Conservation (phyloP, 2,329 filamentous ascomycete species). For the Cladophialophora chaetospira region DNA sequence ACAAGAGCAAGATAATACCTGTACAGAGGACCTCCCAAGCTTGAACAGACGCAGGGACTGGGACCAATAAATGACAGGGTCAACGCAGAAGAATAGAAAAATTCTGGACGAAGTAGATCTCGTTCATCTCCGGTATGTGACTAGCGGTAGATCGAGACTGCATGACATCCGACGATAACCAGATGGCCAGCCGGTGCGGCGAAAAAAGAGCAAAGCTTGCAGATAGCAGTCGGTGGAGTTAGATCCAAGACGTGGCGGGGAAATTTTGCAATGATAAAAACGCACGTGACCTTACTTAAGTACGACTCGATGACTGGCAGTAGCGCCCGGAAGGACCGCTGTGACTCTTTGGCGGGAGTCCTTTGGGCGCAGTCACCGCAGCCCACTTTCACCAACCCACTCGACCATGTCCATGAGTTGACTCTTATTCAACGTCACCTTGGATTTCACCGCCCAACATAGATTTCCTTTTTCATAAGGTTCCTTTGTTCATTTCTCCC, state of each 20-base stretch:
- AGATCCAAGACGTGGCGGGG: constrained; percentile 13
- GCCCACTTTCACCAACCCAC: constrained; percentile 1
- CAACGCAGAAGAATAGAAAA: neutral
- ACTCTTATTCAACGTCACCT: constrained; percentile 24
- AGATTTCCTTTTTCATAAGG: neutral
- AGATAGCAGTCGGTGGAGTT: too few relatives aligned
- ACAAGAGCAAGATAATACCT: neutral
- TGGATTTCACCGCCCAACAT: constrained; percentile 8
- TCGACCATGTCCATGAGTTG: constrained; percentile 4
- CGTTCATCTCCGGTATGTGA: neutral
- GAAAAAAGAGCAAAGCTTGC: neutral
- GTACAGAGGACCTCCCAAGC: neutral
- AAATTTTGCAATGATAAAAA: neutral
- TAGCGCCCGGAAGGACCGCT: too few relatives aligned
- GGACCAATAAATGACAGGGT: neutral
- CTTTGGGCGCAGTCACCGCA: neutral
- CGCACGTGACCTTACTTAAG: neutral
- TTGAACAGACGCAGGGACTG: neutral
- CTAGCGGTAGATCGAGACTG: constrained; percentile 7
- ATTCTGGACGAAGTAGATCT: neutral
- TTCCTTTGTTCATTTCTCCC: neutral
- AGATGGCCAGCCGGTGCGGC: constrained; percentile 3
- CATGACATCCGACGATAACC: constrained; percentile 20
- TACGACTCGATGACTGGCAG: neutral
- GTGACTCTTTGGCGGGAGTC: too few relatives aligned